Conservation (phyloP, 1,139 yeast species). For the Suhomyces anneliseae region DNA sequence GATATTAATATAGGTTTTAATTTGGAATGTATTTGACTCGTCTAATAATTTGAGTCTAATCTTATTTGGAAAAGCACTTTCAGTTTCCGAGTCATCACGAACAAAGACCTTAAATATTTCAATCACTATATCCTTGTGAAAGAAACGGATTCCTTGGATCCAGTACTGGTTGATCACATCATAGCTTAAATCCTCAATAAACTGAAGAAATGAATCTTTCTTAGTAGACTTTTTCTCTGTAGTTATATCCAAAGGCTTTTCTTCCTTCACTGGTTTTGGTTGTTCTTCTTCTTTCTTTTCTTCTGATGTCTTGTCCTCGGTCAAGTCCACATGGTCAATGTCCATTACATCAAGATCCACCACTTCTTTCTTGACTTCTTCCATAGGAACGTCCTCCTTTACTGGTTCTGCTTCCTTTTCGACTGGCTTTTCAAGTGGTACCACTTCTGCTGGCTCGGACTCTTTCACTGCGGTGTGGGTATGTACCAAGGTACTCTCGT, state of each 20-base stretch:
- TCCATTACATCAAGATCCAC: constrained; percentile 9
- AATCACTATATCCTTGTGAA: constrained; percentile 62
- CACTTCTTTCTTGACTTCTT: not conserved
- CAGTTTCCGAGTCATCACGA: constrained; percentile 34
- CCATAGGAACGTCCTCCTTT: not conserved
- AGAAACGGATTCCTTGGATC: constrained; percentile 64
- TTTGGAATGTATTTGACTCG: constrained; percentile 55
- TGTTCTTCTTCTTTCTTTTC: not conserved
- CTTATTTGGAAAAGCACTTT: constrained; percentile 19
- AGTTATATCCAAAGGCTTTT: not conserved
- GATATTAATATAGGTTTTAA: constrained; percentile 69
- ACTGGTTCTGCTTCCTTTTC: not conserved
- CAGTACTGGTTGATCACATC: constrained; percentile 64
- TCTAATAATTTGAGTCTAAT: constrained; percentile 51
- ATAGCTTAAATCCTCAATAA: constrained; percentile 72
- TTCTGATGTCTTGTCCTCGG: constrained; percentile 5
- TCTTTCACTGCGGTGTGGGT: constrained; percentile 32
- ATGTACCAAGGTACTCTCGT: constrained; percentile 62
- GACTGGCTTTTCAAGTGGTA: not conserved
- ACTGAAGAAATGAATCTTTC: constrained; percentile 44
- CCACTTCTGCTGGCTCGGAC: not conserved
- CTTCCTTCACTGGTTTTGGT: not conserved
- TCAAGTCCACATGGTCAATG: constrained; percentile 7
- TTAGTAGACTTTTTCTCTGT: constrained; percentile 7
- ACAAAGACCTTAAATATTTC: constrained; percentile 56